Percentiles rank a stretch among this genome's conserved stretches.
phyloP scores from a whole-genome alignment of 2,329 filamentous ascomycete genomes.

The Macroventuria anomochaeta region DNA sequence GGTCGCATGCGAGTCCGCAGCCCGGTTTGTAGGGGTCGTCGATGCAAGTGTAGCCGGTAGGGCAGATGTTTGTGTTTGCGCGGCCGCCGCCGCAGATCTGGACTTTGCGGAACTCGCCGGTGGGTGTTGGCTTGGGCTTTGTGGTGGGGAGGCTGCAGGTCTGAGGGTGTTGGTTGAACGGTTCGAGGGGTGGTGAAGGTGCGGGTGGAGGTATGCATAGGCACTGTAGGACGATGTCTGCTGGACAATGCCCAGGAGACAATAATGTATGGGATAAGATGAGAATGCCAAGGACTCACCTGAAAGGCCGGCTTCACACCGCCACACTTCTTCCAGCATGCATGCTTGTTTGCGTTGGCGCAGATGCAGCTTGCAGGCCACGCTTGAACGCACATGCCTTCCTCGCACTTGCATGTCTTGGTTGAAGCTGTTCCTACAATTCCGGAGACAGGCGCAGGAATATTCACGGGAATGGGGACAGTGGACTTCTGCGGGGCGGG shows the following conservation, averaged over 20 bases:
- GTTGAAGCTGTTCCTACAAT: neutral
- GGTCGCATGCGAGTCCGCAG: slow-evolving; percentile 45
- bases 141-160: neutral
- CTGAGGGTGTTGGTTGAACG: neutral
- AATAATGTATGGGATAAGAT: too few species aligned
- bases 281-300: slow-evolving; percentile 7
- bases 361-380: slow-evolving; percentile 43
- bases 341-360: slow-evolving; percentile 27
- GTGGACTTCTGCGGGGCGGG: neutral
- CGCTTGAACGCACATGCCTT: slow-evolving; percentile 24
- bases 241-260: too few species aligned
- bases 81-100: slow-evolving; percentile 40
- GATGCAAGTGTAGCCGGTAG: slow-evolving; percentile 35
- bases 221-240: too few species aligned
- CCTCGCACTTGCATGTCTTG: slow-evolving; percentile 31
- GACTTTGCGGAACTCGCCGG: neutral
- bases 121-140: neutral
- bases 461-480: neutral
- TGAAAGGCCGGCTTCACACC: slow-evolving; percentile 21
- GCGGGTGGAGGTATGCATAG: too few species aligned
- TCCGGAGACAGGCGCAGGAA: neutral
- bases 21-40: slow-evolving; percentile 38
- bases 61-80: slow-evolving; percentile 7
- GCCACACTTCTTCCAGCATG: slow-evolving; percentile 37
- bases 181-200: neutral